Base-by-base conservation (phyloP, 2,329 filamentous ascomycete species). In the Calonectria hawksworthii region DNA sequence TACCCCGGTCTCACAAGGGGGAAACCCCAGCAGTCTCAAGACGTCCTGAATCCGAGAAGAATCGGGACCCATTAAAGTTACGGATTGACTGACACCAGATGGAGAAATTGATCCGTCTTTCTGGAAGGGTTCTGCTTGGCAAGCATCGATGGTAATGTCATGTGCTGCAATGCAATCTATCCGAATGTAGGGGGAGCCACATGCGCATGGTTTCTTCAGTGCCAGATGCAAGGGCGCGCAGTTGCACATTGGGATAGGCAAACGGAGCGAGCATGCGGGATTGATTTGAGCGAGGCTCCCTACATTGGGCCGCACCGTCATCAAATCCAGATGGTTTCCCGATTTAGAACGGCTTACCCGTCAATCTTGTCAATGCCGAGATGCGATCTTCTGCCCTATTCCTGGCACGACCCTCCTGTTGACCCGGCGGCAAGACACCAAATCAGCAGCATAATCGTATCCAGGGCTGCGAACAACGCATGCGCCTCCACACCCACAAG, bases 1-100 rank as follows among this genome's bases (percentile, higher is more conserved):
- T 26, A 59, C 47, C 68, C 68, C 44, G 47, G 68, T 65, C 59
- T 32, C 26, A 38, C 59, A 65, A 70, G 68, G 68, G 68, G 50
- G 56, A 63, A 68, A 38, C 26, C 34, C 68, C 9, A 34, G n/a
- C 21, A 51, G 28, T 50, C 36, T 23, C 38, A 28, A 64, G 51
- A 41, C 54, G 63, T 64, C 56, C 68, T 64, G 68, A 71, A 65
- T 61, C 61, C 38, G 50, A 56, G 44, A 38, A 26, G n/a, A 26
- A 14, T 23, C 13, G 21, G 61, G 51, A 21, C 54, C 26, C 61
- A 47, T 47, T 16, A 44, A 32, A 64, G 61, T 65, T 65, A 65
- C 28, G 28, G 61, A 65, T 65, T 65, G n/a, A 38, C 56, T 51
- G 59, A 44, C n/a, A 41, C 52, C 23, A 41, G 52, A 68, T 41